Evolutionary conservation across 208 protist species (phyloP).

Genomic region (Tritrichomonas musculus): DNA sequence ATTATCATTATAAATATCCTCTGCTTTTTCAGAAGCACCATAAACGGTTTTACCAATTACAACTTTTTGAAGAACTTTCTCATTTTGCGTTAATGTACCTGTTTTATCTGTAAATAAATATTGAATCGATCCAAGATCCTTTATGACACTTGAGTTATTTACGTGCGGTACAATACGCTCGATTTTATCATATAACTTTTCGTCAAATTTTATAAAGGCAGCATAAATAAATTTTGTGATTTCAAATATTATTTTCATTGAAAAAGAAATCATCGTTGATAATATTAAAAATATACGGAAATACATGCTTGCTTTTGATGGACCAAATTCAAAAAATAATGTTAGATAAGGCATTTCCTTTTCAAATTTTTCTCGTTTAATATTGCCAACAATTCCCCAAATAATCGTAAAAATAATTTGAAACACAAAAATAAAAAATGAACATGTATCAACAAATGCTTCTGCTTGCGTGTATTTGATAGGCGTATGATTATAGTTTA

Average conservation of each 20-base stretch:
- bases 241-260: conserved; percentile 83
- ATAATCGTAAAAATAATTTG: conserved; percentile 65
- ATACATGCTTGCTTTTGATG: conserved; percentile 51
- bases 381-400: conserved; percentile 69
- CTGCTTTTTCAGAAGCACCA: not conserved
- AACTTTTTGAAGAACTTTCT: conserved; percentile 44
- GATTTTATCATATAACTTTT: conserved; percentile 57
- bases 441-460: conserved; percentile 65
- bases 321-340: conserved; percentile 44
- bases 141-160: conserved; percentile 37
- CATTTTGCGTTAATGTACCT: conserved; percentile 60
- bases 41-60: not conserved
- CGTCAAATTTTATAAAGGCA: conserved; percentile 74
- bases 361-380: conserved; percentile 47
- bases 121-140: conserved; percentile 55
- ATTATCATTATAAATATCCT: not conserved
- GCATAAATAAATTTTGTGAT: conserved; percentile 81
- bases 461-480: conserved; percentile 82
- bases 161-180: not conserved
- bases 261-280: conserved; percentile 89
- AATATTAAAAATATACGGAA: conserved; percentile 79
- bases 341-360: conserved; percentile 62
- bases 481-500: conserved; percentile 70
- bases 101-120: conserved; percentile 64
- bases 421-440: conserved; percentile 71